A percentile compares a stretch with the other conserved stretches of the same genome.
phyloP scores from a whole-genome alignment of 345 rosid species.

The Excoecaria agallocha region DNA sequence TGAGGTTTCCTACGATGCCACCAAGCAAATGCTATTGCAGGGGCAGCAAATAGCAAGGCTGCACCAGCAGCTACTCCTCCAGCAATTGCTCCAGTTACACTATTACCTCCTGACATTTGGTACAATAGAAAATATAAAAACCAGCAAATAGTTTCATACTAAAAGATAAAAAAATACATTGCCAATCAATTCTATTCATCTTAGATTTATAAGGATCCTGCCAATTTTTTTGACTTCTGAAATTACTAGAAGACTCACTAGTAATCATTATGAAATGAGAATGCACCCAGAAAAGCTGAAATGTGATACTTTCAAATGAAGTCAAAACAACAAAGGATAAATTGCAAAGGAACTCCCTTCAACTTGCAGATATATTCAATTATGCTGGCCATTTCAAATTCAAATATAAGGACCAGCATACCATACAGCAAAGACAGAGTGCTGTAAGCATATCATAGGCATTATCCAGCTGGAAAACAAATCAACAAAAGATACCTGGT shows the following conservation, averaged over 20 bases:
- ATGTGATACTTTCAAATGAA: background rate
- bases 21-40: slow-evolving; percentile 97
- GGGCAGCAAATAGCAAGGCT: slow-evolving; percentile 93
- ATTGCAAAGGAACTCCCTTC: background rate
- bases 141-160: background rate
- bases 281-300: background rate
- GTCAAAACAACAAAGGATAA: background rate
- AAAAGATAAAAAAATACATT: background rate
- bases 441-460: background rate
- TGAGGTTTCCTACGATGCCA: slow-evolving; percentile 92
- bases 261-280: background rate
- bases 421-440: background rate
- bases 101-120: slow-evolving; percentile 59
- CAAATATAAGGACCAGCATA: background rate
- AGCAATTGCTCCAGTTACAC: slow-evolving; percentile 92
- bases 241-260: background rate
- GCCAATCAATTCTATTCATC: background rate
- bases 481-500: slow-evolving; percentile 46
- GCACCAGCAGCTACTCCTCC: slow-evolving; percentile 99
- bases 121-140: background rate
- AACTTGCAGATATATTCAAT: background rate
- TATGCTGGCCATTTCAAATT: background rate
- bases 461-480: background rate
- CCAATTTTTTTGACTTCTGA: slow-evolving; percentile 3
- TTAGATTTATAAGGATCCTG: background rate